These are phyloP conservation scores for Patellifolia procumbens DNA, from an alignment of 179 eudicot species.

Conservation along the genomic window DNA sequence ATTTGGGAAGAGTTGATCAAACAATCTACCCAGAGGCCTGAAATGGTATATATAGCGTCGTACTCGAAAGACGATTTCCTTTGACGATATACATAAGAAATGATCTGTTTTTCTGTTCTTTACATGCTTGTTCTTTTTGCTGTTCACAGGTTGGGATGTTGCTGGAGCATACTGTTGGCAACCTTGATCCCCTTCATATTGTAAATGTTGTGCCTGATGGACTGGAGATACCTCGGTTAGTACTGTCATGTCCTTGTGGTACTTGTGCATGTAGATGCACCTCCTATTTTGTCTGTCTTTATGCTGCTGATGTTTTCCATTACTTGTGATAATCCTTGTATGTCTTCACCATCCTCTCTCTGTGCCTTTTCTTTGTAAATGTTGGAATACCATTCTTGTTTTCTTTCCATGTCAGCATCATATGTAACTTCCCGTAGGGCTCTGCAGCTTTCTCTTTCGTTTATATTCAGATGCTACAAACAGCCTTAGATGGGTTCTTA, in stretches of 20 bases:
- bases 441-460: neutral
- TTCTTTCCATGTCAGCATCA: neutral
- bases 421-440: neutral
- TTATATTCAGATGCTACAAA: neutral
- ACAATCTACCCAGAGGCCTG: constrained; percentile 82
- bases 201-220: constrained; percentile 96
- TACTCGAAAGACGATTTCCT: neutral
- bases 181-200: constrained; percentile 92
- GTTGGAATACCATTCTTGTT: neutral
- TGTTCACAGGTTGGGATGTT: constrained; percentile 84
- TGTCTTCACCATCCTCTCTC: neutral
- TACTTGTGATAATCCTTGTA: neutral
- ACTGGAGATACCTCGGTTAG: constrained; percentile 93
- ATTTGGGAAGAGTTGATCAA: constrained; percentile 95
- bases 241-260: constrained; percentile 12
- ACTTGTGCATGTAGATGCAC: neutral
- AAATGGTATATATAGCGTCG: constrained; percentile 61
- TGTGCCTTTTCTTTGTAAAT: neutral
- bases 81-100: neutral
- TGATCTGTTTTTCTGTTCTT: constrained; percentile 10
- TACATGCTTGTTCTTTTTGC: constrained; percentile 3
- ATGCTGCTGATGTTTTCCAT: too few species aligned
- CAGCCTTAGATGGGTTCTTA: neutral
- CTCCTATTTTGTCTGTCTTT: neutral
- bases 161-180: constrained; percentile 97